Evolutionary conservation across 176 grass and related monocot genomes (phyloP), one percentile per base, ranked within the genome.

Genomic region (Chloris gayana): DNA sequence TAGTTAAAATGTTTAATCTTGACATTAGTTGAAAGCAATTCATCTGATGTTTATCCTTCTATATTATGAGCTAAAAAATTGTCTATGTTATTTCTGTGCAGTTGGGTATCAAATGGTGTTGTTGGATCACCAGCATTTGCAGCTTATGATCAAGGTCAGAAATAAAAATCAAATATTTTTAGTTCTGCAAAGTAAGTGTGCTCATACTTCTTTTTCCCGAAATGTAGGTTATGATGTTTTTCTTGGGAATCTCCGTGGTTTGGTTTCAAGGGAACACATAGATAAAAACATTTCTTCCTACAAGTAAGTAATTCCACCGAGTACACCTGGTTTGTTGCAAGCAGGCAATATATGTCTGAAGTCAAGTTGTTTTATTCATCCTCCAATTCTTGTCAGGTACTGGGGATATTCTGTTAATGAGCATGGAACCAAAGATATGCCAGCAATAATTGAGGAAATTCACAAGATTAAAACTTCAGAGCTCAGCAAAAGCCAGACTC

Each of bases 351-450:
- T 75, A 1, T 75, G 37, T 47, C 21, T 1, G 54, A 29, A 51
- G 5, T 61, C 59, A 46, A 35, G 3, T 57, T n/a, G 65, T 71
- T 76, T 65, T 59, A 9, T 46, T 89, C n/a, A 30, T 39, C 38
- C 61, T 24, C 17, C 26, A 31, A 90, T 82, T 26, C 47, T 76
- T 49, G 34, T 53, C 67, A 98, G 95, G 71, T 98, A 98, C 78
- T 98, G 95, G 95, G 94, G 79, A 76, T 98, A 98, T 87, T 95
- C 95, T 80, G 88, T 98, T 78, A 98, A 98, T 81, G 95, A 98
- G 82, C 95, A 91, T 78, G 95, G 90, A 78, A 95, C 90, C 26
- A 86, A 88, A 87, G 95, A 98, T 89, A 81, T 98, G 45, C 88
- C 90, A 26, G 92, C 92, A 72, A 88, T 98, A 80, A 89, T 98